Conservation (phyloP, 139 green algal genomes). For the Chlorella sp. region DNA sequence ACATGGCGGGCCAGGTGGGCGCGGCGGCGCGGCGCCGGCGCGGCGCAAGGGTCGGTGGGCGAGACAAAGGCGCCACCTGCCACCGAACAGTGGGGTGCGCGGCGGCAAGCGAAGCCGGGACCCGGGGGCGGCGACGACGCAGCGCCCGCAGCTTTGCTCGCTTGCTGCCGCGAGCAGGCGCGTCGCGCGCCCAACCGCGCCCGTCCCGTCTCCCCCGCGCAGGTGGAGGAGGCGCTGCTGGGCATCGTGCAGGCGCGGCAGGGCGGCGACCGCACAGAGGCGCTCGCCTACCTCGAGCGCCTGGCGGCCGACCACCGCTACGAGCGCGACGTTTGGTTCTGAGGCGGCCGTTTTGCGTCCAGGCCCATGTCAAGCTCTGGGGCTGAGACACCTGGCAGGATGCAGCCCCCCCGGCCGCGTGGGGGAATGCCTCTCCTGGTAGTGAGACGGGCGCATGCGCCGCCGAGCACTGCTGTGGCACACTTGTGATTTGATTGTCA, state of each 20-base stretch:
- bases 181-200: not conserved
- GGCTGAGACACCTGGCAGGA: too few relatives aligned
- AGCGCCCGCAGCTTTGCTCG: not conserved
- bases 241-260: constrained; percentile 42
- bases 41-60: constrained; percentile 8
- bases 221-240: constrained; percentile 59
- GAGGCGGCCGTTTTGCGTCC: constrained; percentile 7
- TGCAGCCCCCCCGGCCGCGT: too few relatives aligned
- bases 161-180: too few relatives aligned
- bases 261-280: constrained; percentile 12
- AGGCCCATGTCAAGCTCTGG: too few relatives aligned
- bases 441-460: too few relatives aligned
- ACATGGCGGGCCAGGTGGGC: constrained; percentile 77
- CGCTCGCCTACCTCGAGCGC: constrained; percentile 56
- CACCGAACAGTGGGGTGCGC: too few relatives aligned
- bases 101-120: too few relatives aligned
- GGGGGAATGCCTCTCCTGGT: too few relatives aligned
- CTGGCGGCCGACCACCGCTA: constrained; percentile 64
- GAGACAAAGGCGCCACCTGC: too few relatives aligned
- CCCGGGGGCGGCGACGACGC: too few relatives aligned
- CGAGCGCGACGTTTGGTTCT: constrained; percentile 87
- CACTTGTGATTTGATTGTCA: too few relatives aligned
- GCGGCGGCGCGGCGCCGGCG: not conserved
- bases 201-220: not conserved
- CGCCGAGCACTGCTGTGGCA: too few relatives aligned